Conservation (phyloP, 352 stramenopile species). For the Elongisporangium anandrum region DNA sequence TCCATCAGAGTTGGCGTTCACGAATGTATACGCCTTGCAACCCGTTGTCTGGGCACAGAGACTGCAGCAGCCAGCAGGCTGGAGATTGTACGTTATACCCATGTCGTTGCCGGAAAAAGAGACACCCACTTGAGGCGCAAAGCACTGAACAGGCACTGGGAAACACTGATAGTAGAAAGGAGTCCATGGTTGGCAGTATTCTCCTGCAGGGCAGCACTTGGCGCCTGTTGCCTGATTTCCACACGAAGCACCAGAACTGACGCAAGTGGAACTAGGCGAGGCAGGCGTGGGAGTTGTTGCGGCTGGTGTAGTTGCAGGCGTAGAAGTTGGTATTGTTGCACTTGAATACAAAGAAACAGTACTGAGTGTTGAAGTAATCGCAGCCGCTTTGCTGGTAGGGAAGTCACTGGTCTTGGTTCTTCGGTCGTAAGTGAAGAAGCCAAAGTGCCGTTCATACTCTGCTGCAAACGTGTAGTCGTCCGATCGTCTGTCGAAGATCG, state of each 20-base stretch:
- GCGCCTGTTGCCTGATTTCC: slow-evolving; percentile 15
- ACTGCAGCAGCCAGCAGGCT: slow-evolving; percentile 6
- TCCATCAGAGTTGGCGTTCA: slow-evolving; percentile 15
- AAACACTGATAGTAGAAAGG: slow-evolving; percentile 27
- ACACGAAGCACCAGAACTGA: slow-evolving; percentile 9
- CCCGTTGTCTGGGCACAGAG: slow-evolving; percentile 4
- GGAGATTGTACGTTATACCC: slow-evolving; percentile 1
- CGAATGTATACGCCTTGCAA: slow-evolving; percentile 21
- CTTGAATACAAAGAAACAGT: not conserved
- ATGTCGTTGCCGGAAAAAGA: slow-evolving; percentile 26
- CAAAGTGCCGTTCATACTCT: slow-evolving; percentile 68
- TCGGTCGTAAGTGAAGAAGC: slow-evolving; percentile 53
- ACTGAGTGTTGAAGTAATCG: not conserved
- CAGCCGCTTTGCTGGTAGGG: slow-evolving; percentile 2
- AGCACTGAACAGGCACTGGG: slow-evolving; percentile 6
- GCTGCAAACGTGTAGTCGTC: slow-evolving; percentile 42
- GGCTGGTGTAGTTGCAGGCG: not conserved
- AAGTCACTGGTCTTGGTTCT: slow-evolving; percentile 34
- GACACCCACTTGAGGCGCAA: slow-evolving; percentile 15
- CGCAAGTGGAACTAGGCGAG: slow-evolving; percentile 4
- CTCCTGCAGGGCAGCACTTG: slow-evolving; percentile 6
- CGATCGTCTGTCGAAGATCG: slow-evolving; percentile 59
- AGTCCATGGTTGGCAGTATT: slow-evolving; percentile 32
- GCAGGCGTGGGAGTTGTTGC: slow-evolving; percentile 1
- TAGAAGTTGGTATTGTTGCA: not conserved